A percentile compares a stretch with the other conserved stretches of the same genome.
Evolutionary conservation across 306 rosid genomes (phyloP).

Genomic region (Cicer chorassanicum): DNA sequence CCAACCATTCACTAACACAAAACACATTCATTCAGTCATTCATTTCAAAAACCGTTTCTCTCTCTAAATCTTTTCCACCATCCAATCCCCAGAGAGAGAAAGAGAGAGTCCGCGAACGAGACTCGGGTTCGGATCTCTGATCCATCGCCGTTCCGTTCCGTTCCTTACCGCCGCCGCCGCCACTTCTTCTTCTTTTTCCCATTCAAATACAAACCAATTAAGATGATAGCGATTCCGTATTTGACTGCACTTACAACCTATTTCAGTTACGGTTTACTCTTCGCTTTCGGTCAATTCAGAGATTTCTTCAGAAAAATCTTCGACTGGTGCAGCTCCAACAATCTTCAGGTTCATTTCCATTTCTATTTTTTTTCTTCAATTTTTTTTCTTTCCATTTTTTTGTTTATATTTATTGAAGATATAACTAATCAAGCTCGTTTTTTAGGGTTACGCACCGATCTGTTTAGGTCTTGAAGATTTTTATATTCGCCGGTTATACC

Average conservation of each 20-base stretch:
- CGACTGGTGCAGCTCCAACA: conserved; percentile 68
- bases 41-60: neutral
- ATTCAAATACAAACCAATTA: neutral
- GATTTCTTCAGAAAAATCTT: conserved; percentile 77
- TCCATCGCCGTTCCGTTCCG: neutral
- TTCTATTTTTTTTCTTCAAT: too few relatives aligned
- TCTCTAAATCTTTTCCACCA: neutral
- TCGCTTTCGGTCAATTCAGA: conserved; percentile 83
- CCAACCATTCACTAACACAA: conserved; percentile 3
- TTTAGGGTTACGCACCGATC: conserved; percentile 88
- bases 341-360: conserved; percentile 62
- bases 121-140: conserved; percentile 46
- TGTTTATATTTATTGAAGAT: neutral
- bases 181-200: too few relatives aligned
- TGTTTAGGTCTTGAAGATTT: conserved; percentile 94
- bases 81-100: neutral
- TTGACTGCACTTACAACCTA: conserved; percentile 88
- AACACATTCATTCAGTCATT: neutral
- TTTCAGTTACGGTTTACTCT: conserved; percentile 90
- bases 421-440: neutral
- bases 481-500: conserved; percentile 79
- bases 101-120: conserved; percentile 30
- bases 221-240: conserved; percentile 79
- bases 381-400: neutral
- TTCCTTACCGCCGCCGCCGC: neutral